Evolutionary conservation across 1,284 basidiomycete species (phyloP), one percentile per base, ranked within the genome.

Genomic region (Coniferiporia sulphurascens): DNA sequence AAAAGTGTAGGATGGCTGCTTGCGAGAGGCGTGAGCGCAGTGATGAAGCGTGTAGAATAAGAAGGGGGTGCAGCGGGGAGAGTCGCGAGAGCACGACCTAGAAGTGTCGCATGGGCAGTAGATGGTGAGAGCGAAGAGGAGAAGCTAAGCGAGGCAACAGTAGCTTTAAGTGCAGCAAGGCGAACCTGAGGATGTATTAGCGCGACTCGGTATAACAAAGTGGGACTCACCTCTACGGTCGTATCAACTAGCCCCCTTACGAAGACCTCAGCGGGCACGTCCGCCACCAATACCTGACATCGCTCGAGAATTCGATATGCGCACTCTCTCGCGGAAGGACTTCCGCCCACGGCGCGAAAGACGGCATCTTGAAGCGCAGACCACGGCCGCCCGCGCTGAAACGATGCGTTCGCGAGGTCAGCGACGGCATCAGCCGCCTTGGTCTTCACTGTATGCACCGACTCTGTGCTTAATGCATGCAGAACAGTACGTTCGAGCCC

Each of bases 381-480:
- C 87, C 89, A 91, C 2, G 88, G 88, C 15, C 87, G 71, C 1
- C 89, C 88, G 1, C 87, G 77, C 19, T 72, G 69, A 84, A 91
- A 89, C 12, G 82, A 81, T 55, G 87, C 81, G 62, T 86, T 86
- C 2, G 87, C 85, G 38, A 91, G 73, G 66, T 91, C 88, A 59
- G 80, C 83, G 27, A 87, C 77, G 0, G 88, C 87, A 66, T 91
- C 88, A 13, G 87, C 85, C 0, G 82, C 77, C 70, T 87, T 88
- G 22, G 80, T 77, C n/a, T 87, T 76, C 8, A 89, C 87, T 27
- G 74, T 71, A 17, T 74, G 66, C 3, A 77, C 72, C 0, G 77
- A 76, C 65, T 91, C 88, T 57, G 85, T 79, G 0, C 78, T 73
- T 22, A 90, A 76, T 0, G 85, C 82, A 63, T 86, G 83, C 1